Evolutionary conservation across 176 grass and related monocot genomes (phyloP).

Genomic region (Microstegium vimineum): DNA sequence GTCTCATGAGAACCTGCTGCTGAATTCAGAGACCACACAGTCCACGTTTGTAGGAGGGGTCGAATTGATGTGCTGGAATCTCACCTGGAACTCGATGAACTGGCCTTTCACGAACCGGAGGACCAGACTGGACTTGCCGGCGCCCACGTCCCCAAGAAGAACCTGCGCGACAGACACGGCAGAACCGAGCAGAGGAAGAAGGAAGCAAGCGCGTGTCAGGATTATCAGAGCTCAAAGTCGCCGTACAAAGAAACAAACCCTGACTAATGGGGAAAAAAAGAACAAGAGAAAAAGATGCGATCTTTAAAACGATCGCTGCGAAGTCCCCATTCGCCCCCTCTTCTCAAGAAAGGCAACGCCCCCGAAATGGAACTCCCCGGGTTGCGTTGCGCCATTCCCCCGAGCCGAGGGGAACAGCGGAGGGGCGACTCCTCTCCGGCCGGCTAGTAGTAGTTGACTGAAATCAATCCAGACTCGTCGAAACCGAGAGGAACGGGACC

Average conservation of each 20-base stretch:
- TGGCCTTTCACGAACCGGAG: constrained; percentile 97
- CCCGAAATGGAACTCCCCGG: background rate
- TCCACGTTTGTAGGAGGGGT: background rate
- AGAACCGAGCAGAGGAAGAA: background rate
- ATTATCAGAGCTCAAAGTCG: background rate
- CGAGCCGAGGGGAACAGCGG: background rate
- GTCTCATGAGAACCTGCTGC: background rate
- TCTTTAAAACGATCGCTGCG: background rate
- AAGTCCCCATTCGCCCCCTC: background rate
- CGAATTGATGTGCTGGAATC: background rate
- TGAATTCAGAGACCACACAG: constrained; percentile 1
- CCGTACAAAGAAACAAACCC: background rate
- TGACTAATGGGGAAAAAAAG: background rate
- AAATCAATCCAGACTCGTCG: background rate
- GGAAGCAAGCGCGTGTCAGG: background rate
- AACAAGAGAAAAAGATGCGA: background rate
- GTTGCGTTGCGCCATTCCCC: no score
- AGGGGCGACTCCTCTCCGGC: background rate
- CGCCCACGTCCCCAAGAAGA: constrained; percentile 89
- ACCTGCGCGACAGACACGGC: constrained; percentile 52
- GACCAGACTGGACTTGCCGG: constrained; percentile 91
- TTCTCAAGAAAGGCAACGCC: no score
- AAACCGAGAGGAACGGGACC: background rate
- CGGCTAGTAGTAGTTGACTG: background rate
- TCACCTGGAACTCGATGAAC: constrained; percentile 97